phyloP scores from a whole-genome alignment of 139 green algal genomes.

The Chlamydomonas incerta region DNA sequence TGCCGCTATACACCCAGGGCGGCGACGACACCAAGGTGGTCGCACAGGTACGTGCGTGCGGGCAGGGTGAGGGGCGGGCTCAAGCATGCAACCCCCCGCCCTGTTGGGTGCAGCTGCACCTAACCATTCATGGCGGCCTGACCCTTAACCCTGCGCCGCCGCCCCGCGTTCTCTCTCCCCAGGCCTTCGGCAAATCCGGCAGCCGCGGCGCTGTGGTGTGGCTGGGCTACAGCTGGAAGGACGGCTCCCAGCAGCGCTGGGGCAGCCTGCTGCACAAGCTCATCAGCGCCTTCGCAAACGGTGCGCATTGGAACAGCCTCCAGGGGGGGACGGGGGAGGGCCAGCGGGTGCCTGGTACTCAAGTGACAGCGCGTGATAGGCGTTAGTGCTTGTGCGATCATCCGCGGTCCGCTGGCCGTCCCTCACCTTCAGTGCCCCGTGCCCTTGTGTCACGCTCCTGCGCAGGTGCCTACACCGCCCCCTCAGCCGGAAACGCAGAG shows the following conservation, averaged over 20 bases:
- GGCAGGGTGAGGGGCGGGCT: too few relatives aligned
- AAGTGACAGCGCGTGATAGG: too few relatives aligned
- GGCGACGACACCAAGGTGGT: background rate
- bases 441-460: too few relatives aligned
- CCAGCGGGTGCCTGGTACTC: too few relatives aligned
- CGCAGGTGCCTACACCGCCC: background rate
- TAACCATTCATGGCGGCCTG: background rate
- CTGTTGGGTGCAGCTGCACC: too few relatives aligned
- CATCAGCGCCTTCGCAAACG: background rate
- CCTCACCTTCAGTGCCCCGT: background rate
- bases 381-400: too few relatives aligned
- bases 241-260: slow-evolving; percentile 11
- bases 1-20: background rate
- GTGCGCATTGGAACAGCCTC: background rate
- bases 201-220: slow-evolving; percentile 12
- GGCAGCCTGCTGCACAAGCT: slow-evolving; percentile 23
- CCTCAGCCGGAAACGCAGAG: background rate
- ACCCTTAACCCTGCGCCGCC: too few relatives aligned
- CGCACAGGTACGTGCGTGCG: background rate
- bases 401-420: background rate
- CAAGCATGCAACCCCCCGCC: too few relatives aligned
- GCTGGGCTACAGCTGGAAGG: slow-evolving; percentile 39
- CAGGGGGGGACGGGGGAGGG: too few relatives aligned
- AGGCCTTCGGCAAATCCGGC: slow-evolving; percentile 14
- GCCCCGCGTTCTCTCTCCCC: background rate